phyloP scores from a whole-genome alignment of 169 alveolate species.

The Condylostoma magnum region DNA sequence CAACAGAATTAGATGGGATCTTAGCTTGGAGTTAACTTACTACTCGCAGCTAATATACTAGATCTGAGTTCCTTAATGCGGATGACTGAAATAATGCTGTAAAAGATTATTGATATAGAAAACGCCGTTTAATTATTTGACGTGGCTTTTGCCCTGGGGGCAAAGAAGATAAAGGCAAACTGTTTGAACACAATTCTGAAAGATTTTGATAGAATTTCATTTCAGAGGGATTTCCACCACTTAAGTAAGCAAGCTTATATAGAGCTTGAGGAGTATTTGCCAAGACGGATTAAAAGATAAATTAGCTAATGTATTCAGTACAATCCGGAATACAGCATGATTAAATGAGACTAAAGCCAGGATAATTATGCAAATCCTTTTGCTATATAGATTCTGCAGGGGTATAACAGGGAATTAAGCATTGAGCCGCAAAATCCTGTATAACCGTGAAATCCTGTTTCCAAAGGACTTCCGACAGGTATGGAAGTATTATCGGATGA shows the following conservation, averaged over 20 bases:
- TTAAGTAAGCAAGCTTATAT: slow-evolving; percentile 2
- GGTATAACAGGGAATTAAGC: too few relatives aligned
- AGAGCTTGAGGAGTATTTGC: slow-evolving; percentile 13
- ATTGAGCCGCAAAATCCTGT: too few relatives aligned
- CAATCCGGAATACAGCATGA: too few relatives aligned
- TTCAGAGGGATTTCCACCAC: background rate
- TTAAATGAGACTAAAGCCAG: too few relatives aligned
- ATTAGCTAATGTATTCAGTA: too few relatives aligned
- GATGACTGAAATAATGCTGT: slow-evolving; percentile 10
- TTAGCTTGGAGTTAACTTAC: background rate
- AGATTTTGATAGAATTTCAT: slow-evolving; percentile 12
- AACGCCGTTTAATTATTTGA: slow-evolving; percentile 18
- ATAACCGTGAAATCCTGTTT: too few relatives aligned
- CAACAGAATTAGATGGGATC: background rate
- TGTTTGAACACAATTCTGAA: slow-evolving; percentile 14
- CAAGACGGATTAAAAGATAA: slow-evolving; percentile 20
- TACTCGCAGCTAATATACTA: slow-evolving; percentile 11
- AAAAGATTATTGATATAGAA: background rate
- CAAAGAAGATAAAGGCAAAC: slow-evolving; percentile 12
- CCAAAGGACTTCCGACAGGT: too few relatives aligned
- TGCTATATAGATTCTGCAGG: too few relatives aligned
- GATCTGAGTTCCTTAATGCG: slow-evolving; percentile 20
- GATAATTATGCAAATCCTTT: too few relatives aligned
- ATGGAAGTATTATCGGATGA: too few relatives aligned
- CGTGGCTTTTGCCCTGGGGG: background rate